Base-by-base conservation (phyloP, 192 early-diverging fungal species). In the Polychytrium aggregatum region DNA sequence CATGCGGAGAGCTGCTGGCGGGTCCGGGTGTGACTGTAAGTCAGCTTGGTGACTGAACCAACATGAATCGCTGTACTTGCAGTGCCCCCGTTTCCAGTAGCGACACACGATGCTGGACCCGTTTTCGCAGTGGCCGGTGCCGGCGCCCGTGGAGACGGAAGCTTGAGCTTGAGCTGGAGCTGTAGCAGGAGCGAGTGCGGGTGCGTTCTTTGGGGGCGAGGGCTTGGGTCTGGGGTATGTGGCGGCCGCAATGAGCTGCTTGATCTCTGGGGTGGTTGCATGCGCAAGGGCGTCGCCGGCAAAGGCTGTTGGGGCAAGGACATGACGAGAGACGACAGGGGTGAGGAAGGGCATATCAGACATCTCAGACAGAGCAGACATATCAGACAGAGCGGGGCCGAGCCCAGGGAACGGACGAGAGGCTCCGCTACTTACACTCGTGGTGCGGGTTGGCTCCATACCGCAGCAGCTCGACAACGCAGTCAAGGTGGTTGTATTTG, bases 401-500 rank as follows among this genome's bases (percentile, higher is more conserved):
- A n/a, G n/a, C n/a, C n/a, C n/a, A n/a, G n/a, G n/a, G n/a, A n/a
- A n/a, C n/a, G n/a, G n/a, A n/a, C n/a, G n/a, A n/a, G n/a, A n/a
- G n/a, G n/a, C n/a, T n/a, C n/a, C 37, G 16, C 18, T 16, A 44
- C 43, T 4, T 44, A 44, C 43, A n/a, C 25, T 16, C 14, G 25
- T 44, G 43, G 18, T 24, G 16, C 17, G 25, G 18, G 25, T 44
- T 44, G 18, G 43, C 43, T 16, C 43, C 43, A 16, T 16, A 14
- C 25, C 25, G 17, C 13, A 44, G 25, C 24, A 44, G 43, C 25
- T 44, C 43, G 18, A 16, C 18, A 13, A 44, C 43, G 25, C 43
- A 44, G 18, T n/a, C 43, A n/a, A 44, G 18, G 9, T 44, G 43
- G 25, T 44, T 44, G 24, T 44, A 44, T 24, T 44, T 44, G 25